phyloP scores from a whole-genome alignment of 1,284 basidiomycete genomes.

The Golubevia pallescens region DNA sequence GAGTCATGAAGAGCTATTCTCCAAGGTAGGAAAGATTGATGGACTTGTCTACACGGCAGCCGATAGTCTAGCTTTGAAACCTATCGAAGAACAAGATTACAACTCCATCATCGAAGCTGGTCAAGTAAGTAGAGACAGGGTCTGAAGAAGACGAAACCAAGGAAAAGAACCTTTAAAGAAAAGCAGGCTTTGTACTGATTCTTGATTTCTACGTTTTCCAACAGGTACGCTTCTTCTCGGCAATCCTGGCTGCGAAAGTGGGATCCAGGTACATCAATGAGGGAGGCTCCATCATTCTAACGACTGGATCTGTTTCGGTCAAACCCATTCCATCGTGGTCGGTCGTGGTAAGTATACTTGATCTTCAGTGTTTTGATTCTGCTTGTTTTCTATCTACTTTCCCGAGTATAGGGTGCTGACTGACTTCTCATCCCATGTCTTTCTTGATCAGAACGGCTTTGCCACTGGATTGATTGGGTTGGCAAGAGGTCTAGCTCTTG shows the following conservation, averaged over 20 bases:
- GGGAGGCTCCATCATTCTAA: conserved; percentile 20
- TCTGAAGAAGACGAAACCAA: too few relatives aligned
- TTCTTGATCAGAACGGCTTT: neutral
- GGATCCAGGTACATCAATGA: conserved; percentile 9
- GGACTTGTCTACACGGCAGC: conserved; percentile 31
- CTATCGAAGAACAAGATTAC: conserved; percentile 15
- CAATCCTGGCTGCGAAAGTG: conserved; percentile 24
- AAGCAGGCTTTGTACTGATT: neutral
- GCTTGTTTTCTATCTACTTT: too few relatives aligned
- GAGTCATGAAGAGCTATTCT: conserved; percentile 16
- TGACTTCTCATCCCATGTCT: too few relatives aligned
- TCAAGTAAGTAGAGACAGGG: neutral
- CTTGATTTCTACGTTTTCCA: neutral
- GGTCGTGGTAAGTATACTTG: too few relatives aligned
- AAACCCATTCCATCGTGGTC: conserved; percentile 7
- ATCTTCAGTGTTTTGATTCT: too few relatives aligned
- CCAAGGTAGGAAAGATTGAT: conserved; percentile 24
- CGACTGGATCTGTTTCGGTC: conserved; percentile 20
- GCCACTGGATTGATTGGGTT: conserved; percentile 18
- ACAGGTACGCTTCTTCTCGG: conserved; percentile 15
- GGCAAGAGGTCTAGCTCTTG: conserved; percentile 19
- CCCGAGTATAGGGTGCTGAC: conserved; percentile 1
- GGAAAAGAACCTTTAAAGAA: too few relatives aligned
- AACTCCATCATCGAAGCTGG: conserved; percentile 18
- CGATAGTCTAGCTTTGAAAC: conserved; percentile 12